Base-by-base conservation (phyloP, 2,329 filamentous ascomycete genomes). In the Harringtonia aguacate region DNA sequence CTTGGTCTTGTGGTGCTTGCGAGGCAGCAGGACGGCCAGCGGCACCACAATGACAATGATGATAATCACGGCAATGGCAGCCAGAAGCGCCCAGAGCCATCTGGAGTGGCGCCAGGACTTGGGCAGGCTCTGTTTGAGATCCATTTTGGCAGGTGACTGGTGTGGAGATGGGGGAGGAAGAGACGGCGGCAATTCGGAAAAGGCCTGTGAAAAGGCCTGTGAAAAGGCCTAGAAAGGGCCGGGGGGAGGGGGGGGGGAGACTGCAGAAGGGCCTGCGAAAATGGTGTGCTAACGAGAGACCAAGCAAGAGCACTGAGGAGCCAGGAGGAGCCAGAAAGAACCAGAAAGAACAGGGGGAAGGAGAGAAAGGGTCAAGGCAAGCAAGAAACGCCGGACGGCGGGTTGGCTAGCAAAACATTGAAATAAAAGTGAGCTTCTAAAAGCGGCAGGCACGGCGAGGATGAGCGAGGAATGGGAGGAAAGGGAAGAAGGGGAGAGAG, bases 31-130 rank as follows among this genome's bases (percentile, higher is more conserved):
- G 15, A 45, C 38, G 15, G 38, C 43, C 9, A 18, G 24, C 8
- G 43, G 43, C 18, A 45, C 43, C n/a, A 45, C 43, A 15, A 45
- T 45, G 24, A 45, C 38, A 17, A 45, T 18, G 21, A 45, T 41
- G 38, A 45, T 8, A 12, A 41, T 14, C 8, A 40, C 5, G 20
- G 20, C 33, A 4, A 37, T 14, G 27, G 33, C 27, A 8, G 38
- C 38, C 4, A 45, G 8, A 6, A 37, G 20, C 18, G n/a, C 13
- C 38, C 38, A 41, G n/a, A 40, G n/a, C 31, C 36, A 30, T 17
- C 24, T 27, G 7, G 43, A 39, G 14, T 21, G 27, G 3, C 43
- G 43, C 43, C 33, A 33, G 13, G 40, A 18, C 24, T 37, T 31
- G 8, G 38, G 38, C 17, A 45, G 33, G 28, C 36, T 24, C 20